phyloP scores from a whole-genome alignment of 768 basidiomycete genomes.

The Dentipellis fragilis region DNA sequence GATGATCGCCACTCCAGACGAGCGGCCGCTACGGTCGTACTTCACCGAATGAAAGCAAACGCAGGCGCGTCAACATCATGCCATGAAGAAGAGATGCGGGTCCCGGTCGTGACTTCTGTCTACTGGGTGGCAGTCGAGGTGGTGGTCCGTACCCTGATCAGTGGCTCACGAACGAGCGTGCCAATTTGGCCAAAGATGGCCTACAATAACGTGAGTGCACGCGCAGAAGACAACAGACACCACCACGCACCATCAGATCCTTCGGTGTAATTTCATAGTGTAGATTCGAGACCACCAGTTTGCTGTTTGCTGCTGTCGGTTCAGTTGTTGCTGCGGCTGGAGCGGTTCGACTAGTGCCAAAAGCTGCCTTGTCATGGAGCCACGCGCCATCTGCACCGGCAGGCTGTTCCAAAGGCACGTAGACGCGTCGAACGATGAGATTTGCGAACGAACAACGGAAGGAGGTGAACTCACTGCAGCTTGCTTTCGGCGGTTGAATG shows the following conservation, averaged over 20 bases:
- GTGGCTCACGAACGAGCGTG: slow-evolving; percentile 85
- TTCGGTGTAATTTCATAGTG: slow-evolving; percentile 88
- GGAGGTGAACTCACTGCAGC: background rate
- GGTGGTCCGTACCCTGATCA: slow-evolving; percentile 81
- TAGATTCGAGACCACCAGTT: slow-evolving; percentile 74
- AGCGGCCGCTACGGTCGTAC: slow-evolving; percentile 96
- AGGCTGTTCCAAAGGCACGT: background rate
- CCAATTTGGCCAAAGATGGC: slow-evolving; percentile 88
- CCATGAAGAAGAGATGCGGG: slow-evolving; percentile 26
- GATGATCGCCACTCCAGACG: slow-evolving; percentile 72
- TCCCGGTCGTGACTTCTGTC: slow-evolving; percentile 48
- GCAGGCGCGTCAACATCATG: slow-evolving; percentile 12
- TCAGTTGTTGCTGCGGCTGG: background rate
- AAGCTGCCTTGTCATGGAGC: background rate
- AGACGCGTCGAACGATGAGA: background rate
- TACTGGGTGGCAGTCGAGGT: slow-evolving; percentile 37
- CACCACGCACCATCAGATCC: slow-evolving; percentile 68
- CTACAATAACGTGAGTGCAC: slow-evolving; percentile 26
- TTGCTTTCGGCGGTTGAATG: background rate
- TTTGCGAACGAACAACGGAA: background rate
- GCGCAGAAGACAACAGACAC: background rate
- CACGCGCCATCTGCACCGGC: background rate
- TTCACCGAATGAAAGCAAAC: slow-evolving; percentile 33
- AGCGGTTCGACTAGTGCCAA: background rate
- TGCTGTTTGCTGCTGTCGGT: slow-evolving; percentile 2